Evolutionary conservation across 2,329 filamentous ascomycete genomes (phyloP).

Genomic region (Chaetomium sp.): DNA sequence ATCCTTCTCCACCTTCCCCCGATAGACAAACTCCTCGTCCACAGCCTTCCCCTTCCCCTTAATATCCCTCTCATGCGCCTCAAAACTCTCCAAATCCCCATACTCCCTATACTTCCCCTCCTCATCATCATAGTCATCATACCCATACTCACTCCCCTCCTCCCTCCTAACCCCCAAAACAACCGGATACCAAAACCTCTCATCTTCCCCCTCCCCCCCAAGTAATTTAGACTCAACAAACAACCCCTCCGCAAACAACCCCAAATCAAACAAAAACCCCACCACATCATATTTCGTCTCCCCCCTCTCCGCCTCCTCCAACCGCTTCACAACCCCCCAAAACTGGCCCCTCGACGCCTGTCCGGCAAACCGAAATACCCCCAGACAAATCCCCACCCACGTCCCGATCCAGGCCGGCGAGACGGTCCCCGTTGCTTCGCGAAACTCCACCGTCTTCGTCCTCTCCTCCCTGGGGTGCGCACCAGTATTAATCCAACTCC

Average conservation of each 20-base stretch:
- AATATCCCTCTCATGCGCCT: too few relatives aligned
- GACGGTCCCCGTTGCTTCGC: constrained; percentile 31
- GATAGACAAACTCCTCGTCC: too few relatives aligned
- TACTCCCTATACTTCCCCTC: too few relatives aligned
- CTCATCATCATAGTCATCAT: too few relatives aligned
- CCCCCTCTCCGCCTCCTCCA: background rate
- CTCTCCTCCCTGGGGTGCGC: background rate
- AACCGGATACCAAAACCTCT: constrained; percentile 10
- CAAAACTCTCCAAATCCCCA: too few relatives aligned
- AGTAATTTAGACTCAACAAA: constrained; percentile 7
- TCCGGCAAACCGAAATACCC: constrained; percentile 21
- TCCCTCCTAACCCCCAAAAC: too few relatives aligned
- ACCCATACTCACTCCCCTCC: too few relatives aligned
- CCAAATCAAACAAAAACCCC: constrained; percentile 11
- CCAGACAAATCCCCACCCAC: constrained; percentile 32
- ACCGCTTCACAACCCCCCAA: constrained; percentile 1
- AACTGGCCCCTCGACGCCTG: constrained; percentile 5
- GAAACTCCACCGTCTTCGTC: constrained; percentile 30
- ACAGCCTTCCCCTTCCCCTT: too few relatives aligned
- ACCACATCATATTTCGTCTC: constrained; percentile 8
- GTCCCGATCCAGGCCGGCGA: constrained; percentile 29
- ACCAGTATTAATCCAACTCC: too few relatives aligned
- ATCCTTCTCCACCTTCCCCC: too few relatives aligned
- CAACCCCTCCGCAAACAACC: constrained; percentile 3
- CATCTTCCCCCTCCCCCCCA: background rate